phyloP scores from a whole-genome alignment of 2,329 filamentous ascomycete genomes.

The Phialophora macrospora region DNA sequence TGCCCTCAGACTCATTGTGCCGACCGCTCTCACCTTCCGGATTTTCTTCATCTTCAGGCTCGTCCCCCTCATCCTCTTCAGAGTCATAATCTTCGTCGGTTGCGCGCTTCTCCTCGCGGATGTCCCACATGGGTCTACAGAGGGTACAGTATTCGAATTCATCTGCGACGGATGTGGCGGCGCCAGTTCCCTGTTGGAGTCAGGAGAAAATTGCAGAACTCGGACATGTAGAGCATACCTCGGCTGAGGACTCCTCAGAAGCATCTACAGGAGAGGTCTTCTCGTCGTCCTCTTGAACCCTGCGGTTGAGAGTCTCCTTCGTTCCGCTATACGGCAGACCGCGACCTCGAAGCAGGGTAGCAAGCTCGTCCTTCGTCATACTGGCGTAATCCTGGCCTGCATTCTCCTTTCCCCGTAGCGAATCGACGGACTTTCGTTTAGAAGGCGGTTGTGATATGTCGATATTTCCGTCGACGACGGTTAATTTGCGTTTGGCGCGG shows the following conservation, averaged over 20 bases:
- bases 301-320: constrained; percentile 9
- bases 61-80: constrained; percentile 1
- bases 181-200: neutral
- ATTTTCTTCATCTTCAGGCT: neutral
- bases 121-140: constrained; percentile 14
- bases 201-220: neutral
- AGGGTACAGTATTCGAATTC: constrained; percentile 11
- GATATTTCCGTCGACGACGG: constrained; percentile 14
- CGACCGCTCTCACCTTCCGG: neutral
- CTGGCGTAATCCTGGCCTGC: neutral
- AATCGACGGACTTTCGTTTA: neutral
- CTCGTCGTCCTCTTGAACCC: constrained; percentile 13
- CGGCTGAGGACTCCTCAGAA: neutral
- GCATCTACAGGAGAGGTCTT: neutral
- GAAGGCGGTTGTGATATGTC: constrained; percentile 8
- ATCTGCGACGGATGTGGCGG: neutral
- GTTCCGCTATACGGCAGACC: constrained; percentile 10
- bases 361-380: constrained; percentile 13
- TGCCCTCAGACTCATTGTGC: neutral
- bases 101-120: neutral
- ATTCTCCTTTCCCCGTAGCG: constrained; percentile 5
- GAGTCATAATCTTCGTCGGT: neutral
- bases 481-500: constrained; percentile 12
- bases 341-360: constrained; percentile 1
- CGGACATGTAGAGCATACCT: neutral